These are phyloP conservation scores for Colletotrichum camelliae DNA, from an alignment of 2,329 filamentous ascomycete genomes.

Conservation along the genomic window DNA sequence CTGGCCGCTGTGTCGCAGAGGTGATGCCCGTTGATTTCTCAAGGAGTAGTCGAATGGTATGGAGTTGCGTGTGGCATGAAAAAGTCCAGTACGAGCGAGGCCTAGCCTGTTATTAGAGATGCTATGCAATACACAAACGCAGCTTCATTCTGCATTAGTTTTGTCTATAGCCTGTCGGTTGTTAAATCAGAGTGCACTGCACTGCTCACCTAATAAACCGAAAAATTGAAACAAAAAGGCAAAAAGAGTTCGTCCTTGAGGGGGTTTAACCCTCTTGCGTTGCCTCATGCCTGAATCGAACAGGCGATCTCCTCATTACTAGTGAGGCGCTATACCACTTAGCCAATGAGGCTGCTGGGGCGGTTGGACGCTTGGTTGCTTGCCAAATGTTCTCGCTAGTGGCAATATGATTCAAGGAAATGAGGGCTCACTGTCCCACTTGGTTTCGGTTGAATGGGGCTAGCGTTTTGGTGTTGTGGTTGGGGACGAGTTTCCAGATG, in stretches of 20 bases:
- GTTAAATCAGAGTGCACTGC: not conserved
- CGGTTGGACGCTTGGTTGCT: not conserved
- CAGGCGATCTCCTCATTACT: not conserved
- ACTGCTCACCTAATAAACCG: not conserved
- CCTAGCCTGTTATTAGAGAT: not conserved
- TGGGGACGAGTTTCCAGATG: not conserved
- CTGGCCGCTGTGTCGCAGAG: not conserved
- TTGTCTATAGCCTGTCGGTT: accelerated
- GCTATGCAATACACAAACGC: not conserved
- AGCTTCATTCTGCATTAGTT: accelerated
- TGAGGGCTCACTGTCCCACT: not conserved
- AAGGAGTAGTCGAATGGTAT: not conserved
- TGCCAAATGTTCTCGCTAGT: not conserved
- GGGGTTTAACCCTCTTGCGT: not conserved
- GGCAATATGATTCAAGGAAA: not conserved
- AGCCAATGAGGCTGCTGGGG: not conserved
- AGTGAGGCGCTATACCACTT: not conserved
- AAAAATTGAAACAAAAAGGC: not conserved
- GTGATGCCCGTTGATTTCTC: not conserved
- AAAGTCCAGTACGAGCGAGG: too few relatives aligned
- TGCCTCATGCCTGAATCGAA: not conserved
- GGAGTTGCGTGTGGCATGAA: not conserved
- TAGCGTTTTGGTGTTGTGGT: not conserved
- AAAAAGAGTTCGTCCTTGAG: not conserved
- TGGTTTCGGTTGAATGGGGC: not conserved